Percentiles rank a stretch among this genome's conserved stretches.
Conservation (phyloP, 257 asterid genomes). For the Rhazya stricta region DNA sequence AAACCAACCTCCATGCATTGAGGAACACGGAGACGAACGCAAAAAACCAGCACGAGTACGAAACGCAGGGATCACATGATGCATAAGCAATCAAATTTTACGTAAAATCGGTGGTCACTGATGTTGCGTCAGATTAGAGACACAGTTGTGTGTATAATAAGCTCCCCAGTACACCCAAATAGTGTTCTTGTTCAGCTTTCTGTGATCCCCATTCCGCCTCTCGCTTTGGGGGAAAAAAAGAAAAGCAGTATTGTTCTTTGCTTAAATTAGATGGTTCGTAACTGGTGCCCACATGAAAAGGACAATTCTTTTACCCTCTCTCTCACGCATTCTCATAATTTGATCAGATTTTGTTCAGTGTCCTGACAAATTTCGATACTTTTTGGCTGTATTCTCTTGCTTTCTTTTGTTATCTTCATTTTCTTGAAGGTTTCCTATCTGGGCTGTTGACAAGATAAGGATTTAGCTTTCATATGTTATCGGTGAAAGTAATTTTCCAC, state of each 20-base stretch:
- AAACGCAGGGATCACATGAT: slow-evolving; percentile 5
- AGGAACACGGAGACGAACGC: not conserved
- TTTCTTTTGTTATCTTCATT: not conserved
- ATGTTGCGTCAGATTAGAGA: not conserved
- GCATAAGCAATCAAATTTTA: not conserved
- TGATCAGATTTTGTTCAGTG: slow-evolving; percentile 7
- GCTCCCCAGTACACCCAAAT: not conserved
- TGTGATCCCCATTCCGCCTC: not conserved
- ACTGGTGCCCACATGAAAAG: slow-evolving; percentile 21
- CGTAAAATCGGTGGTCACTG: not conserved
- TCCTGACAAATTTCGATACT: slow-evolving; percentile 5
- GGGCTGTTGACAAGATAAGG: not conserved
- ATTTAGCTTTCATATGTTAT: no score
- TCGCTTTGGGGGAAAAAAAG: not conserved
- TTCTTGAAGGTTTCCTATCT: not conserved
- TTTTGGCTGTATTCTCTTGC: not conserved
- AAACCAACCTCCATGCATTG: not conserved
- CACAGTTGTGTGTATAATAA: not conserved
- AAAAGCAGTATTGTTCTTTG: slow-evolving; percentile 15
- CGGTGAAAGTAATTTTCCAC: no score
- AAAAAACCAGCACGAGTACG: not conserved
- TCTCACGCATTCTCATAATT: not conserved
- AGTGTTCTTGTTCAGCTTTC: not conserved
- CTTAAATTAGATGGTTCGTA: slow-evolving; percentile 4
- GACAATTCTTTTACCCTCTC: slow-evolving; percentile 8